Evolutionary conservation across 2,329 filamentous ascomycete species (phyloP).

Genomic region (Aspergillus sp.): DNA sequence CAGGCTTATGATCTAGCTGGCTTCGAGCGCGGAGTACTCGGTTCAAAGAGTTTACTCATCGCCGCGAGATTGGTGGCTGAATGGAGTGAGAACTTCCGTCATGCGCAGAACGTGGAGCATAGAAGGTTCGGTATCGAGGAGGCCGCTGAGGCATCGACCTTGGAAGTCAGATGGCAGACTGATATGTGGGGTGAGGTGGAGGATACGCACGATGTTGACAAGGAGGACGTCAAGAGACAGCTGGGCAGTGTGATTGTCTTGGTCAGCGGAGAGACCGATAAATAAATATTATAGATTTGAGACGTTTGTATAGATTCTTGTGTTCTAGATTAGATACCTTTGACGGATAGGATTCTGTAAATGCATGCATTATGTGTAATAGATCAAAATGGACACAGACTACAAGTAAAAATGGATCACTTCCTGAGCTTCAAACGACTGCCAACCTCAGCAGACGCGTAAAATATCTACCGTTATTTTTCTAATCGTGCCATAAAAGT

Average conservation of each 20-base stretch:
- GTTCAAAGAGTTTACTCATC: slow-evolving; percentile 77
- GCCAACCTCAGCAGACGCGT: too few species aligned
- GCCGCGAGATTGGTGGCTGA: slow-evolving; percentile 72
- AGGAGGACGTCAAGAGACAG: slow-evolving; percentile 80
- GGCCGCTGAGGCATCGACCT: slow-evolving; percentile 66
- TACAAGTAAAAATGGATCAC: not conserved
- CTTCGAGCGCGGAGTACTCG: slow-evolving; percentile 73
- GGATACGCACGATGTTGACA: slow-evolving; percentile 94
- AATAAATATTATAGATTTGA: slow-evolving; percentile 8
- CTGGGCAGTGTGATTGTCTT: slow-evolving; percentile 79
- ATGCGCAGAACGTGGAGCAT: slow-evolving; percentile 36
- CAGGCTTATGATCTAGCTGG: slow-evolving; percentile 77
- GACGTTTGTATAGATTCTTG: not conserved
- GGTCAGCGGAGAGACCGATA: slow-evolving; percentile 53
- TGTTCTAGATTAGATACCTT: not conserved
- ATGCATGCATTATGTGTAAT: not conserved
- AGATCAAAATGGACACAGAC: not conserved
- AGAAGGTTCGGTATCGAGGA: slow-evolving; percentile 70
- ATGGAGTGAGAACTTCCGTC: slow-evolving; percentile 71
- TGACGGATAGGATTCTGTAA: not conserved
- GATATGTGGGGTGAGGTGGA: slow-evolving; percentile 93
- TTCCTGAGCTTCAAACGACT: too few species aligned
- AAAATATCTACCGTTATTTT: not conserved
- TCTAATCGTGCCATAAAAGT: too few species aligned
- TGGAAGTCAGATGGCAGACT: slow-evolving; percentile 89